phyloP scores from a whole-genome alignment of 208 protist genomes.

The Porcisia deanei region DNA sequence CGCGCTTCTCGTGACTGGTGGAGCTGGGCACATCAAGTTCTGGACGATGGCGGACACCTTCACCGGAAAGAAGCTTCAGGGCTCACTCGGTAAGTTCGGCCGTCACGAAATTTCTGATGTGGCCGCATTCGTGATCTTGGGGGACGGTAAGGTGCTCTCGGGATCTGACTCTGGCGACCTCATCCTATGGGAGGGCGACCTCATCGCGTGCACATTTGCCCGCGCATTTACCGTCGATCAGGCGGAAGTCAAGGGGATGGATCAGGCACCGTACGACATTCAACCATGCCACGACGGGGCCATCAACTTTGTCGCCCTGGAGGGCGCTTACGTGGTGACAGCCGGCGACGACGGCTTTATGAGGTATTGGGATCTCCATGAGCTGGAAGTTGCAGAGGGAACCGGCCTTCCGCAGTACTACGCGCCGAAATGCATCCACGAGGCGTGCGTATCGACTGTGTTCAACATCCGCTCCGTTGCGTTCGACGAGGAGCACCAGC shows the following conservation, averaged over 20 bases:
- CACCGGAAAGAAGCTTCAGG: slow-evolving; percentile 97
- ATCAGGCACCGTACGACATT: slow-evolving; percentile 32
- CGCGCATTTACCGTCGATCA: slow-evolving; percentile 31
- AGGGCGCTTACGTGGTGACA: slow-evolving; percentile 84
- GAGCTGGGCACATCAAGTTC: slow-evolving; percentile 97
- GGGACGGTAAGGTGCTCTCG: slow-evolving; percentile 95
- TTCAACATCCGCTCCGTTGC: slow-evolving; percentile 77
- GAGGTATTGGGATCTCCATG: slow-evolving; percentile 92
- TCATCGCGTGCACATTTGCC: slow-evolving; percentile 95
- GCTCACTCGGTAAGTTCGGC: slow-evolving; percentile 97
- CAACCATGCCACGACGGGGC: slow-evolving; percentile 82
- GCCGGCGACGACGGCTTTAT: slow-evolving; percentile 96
- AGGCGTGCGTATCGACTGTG: slow-evolving; percentile 51
- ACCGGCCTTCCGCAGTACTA: slow-evolving; percentile 77
- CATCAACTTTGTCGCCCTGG: slow-evolving; percentile 89
- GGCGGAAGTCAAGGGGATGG: slow-evolving; percentile 27
- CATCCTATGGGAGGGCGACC: slow-evolving; percentile 97
- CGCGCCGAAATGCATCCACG: slow-evolving; percentile 74
- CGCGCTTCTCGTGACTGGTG: slow-evolving; percentile 92
- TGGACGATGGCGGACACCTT: slow-evolving; percentile 98
- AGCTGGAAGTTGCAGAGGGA: slow-evolving; percentile 93
- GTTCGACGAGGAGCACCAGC: slow-evolving; percentile 26
- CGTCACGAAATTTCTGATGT: slow-evolving; percentile 97
- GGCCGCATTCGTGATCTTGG: slow-evolving; percentile 90
- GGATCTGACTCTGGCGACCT: slow-evolving; percentile 95